These are phyloP conservation scores for Bidens hawaiensis DNA, from an alignment of 140 eudicot species.

Conservation along the genomic window DNA sequence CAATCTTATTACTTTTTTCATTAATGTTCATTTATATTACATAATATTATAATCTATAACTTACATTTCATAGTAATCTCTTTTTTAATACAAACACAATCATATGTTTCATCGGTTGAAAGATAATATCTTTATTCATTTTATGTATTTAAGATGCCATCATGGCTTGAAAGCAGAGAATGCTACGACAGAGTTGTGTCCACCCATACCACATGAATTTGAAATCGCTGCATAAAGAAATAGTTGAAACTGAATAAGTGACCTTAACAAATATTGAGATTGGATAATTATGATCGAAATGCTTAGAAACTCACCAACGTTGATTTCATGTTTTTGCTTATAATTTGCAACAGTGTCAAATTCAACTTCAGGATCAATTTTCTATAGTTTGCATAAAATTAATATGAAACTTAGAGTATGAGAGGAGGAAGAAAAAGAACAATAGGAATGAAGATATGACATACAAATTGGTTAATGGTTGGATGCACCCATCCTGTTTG, in stretches of 20 bases:
- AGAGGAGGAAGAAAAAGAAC: background rate
- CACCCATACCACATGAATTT: constrained; percentile 16
- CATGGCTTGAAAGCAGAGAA: constrained; percentile 12
- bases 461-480: constrained; percentile 24
- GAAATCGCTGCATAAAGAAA: constrained; percentile 4
- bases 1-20: background rate
- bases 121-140: too few relatives aligned
- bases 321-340: constrained; percentile 65
- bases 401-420: too few relatives aligned
- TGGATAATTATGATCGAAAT: background rate
- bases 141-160: background rate
- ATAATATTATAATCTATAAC: background rate
- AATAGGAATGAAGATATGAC: background rate
- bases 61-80: background rate
- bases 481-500: constrained; percentile 30
- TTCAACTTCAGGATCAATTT: constrained; percentile 12
- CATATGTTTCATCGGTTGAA: background rate
- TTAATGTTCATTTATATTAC: too few relatives aligned
- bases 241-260: background rate
- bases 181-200: constrained; percentile 16
- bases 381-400: background rate
- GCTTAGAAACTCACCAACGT: constrained; percentile 49
- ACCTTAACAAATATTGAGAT: background rate
- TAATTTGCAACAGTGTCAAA: constrained; percentile 36
- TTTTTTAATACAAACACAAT: too few relatives aligned